phyloP scores from a whole-genome alignment of 2,329 filamentous ascomycete species.

The Botrytis porri region DNA sequence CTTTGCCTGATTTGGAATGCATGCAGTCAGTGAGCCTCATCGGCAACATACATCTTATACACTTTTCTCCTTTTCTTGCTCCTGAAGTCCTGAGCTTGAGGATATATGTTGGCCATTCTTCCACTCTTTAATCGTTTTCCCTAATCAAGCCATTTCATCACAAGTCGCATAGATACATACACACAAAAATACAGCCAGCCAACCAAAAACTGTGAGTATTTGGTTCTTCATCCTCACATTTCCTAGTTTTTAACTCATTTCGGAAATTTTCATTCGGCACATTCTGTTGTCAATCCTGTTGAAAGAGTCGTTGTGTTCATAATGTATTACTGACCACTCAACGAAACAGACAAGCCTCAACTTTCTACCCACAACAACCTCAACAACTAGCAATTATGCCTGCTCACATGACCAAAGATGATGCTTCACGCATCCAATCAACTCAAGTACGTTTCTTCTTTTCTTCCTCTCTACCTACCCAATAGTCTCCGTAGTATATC shows the following conservation, averaged over 20 bases:
- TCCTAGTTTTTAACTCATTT: too few species aligned
- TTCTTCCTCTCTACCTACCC: background rate
- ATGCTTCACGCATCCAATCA: background rate
- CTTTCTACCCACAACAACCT: background rate
- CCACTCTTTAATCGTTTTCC: background rate
- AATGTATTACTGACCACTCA: background rate
- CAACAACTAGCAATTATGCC: background rate
- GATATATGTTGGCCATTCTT: background rate
- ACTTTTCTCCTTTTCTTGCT: background rate
- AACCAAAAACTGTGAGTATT: background rate
- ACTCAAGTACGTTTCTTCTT: background rate
- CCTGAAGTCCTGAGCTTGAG: background rate
- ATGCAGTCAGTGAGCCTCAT: background rate
- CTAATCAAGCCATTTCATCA: background rate
- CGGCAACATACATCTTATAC: background rate
- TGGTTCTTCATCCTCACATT: background rate
- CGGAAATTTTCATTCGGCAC: background rate
- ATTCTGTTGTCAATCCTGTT: background rate
- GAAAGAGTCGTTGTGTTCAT: background rate
- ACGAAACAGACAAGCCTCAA: background rate
- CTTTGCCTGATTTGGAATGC: background rate
- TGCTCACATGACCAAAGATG: background rate
- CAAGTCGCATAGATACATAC: background rate
- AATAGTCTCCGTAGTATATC: background rate
- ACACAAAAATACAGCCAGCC: background rate